Conservation (phyloP, 805 yeast genomes). For the Candida khao-thaluensis region DNA sequence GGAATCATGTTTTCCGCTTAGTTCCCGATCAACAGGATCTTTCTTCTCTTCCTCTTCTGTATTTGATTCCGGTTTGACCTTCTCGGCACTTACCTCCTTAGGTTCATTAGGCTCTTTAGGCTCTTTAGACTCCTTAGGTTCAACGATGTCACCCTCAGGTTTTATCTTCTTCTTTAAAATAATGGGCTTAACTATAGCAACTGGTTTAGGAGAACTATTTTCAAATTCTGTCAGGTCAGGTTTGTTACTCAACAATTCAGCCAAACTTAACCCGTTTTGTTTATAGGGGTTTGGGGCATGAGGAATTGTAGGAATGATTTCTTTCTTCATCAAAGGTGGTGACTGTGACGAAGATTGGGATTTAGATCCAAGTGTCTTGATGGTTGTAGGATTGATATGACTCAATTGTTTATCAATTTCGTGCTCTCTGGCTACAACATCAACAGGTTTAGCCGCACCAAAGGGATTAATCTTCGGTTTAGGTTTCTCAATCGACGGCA, state of each 20-base stretch:
- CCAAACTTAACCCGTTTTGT: constrained; percentile 27
- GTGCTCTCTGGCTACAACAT: constrained; percentile 59
- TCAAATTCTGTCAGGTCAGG: constrained; percentile 14
- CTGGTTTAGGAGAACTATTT: constrained; percentile 25
- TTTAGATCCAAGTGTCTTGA: constrained; percentile 19
- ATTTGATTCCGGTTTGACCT: neutral
- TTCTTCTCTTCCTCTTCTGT: neutral
- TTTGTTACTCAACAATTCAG: constrained; percentile 33
- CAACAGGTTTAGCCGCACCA: constrained; percentile 86
- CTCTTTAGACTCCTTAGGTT: too few relatives aligned
- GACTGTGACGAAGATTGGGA: neutral
- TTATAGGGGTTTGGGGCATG: constrained; percentile 9
- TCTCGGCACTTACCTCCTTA: neutral
- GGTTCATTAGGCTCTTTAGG: neutral
- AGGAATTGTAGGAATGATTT: neutral
- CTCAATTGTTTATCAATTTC: constrained; percentile 53
- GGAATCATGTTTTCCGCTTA: neutral
- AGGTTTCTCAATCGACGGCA: constrained; percentile 9
- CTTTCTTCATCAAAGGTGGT: constrained; percentile 1
- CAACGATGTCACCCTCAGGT: too few relatives aligned
- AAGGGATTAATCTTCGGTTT: constrained; percentile 64
- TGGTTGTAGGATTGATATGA: constrained; percentile 32
- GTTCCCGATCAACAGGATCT: constrained; percentile 2
- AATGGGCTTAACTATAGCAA: constrained; percentile 29
- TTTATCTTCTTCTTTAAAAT: constrained; percentile 37